Conservation (phyloP, 2,329 filamentous ascomycete species). For the Magnaporthiopsis incrustans region DNA sequence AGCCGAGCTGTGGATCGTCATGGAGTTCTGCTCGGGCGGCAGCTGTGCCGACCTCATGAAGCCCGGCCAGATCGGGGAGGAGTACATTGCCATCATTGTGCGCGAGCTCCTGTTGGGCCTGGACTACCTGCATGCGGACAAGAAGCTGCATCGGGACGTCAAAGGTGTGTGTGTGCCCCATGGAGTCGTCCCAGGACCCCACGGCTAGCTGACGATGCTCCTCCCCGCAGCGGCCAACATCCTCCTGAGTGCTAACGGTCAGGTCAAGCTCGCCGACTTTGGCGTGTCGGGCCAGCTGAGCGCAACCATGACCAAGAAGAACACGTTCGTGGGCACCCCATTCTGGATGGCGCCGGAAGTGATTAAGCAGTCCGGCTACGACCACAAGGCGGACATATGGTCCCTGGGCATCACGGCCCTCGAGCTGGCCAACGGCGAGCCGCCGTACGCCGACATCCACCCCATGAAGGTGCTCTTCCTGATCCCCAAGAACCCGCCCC, state of each 20-base stretch:
- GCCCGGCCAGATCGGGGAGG: conserved; percentile 81
- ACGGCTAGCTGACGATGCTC: background rate
- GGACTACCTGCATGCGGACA: conserved; percentile 89
- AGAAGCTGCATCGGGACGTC: conserved; percentile 93
- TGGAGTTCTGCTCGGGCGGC: conserved; percentile 97
- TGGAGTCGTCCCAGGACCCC: background rate
- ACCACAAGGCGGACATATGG: conserved; percentile 98
- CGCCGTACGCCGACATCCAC: conserved; percentile 92
- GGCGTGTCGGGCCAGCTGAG: conserved; percentile 93
- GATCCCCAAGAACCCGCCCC: conserved; percentile 89
- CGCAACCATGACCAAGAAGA: conserved; percentile 99
- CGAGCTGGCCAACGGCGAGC: conserved; percentile 84
- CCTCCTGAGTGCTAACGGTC: conserved; percentile 77
- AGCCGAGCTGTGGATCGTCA: conserved; percentile 96
- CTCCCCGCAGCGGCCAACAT: conserved; percentile 72
- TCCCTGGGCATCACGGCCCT: conserved; percentile 91
- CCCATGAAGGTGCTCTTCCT: conserved; percentile 97
- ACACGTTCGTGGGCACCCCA: conserved; percentile 94
- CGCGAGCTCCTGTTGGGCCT: conserved; percentile 82
- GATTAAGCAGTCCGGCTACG: conserved; percentile 96
- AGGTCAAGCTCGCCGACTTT: conserved; percentile 96
- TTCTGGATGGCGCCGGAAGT: conserved; percentile 99
- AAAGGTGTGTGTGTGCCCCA: conserved; percentile 57
- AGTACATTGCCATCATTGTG: conserved; percentile 94
- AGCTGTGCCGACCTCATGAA: conserved; percentile 96